Evolutionary conservation across 768 basidiomycete species (phyloP).

Genomic region (Agaricus bisporus): DNA sequence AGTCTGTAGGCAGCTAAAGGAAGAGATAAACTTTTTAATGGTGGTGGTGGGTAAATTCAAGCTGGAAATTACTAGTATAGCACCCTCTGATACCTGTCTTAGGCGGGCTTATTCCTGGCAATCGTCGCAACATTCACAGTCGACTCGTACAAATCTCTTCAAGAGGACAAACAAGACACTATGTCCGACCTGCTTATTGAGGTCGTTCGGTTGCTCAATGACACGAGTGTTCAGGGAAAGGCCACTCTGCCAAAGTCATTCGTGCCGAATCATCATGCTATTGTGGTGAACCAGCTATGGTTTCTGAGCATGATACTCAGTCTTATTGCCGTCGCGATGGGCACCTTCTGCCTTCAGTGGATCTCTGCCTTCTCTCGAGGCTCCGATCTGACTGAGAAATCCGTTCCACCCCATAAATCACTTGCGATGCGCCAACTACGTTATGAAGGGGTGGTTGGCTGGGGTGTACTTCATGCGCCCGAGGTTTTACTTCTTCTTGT

Average conservation of each 20-base stretch:
- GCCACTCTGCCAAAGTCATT: background rate
- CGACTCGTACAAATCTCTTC: conserved; percentile 5
- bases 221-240: background rate
- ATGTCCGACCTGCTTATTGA: conserved; percentile 5
- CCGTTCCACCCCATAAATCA: background rate
- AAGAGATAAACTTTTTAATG: conserved; percentile 2
- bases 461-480: background rate
- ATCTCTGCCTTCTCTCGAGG: background rate
- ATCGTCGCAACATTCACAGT: conserved; percentile 6
- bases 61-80: background rate
- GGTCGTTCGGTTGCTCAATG: background rate
- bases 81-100: background rate
- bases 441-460: conserved; percentile 2
- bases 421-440: conserved; percentile 6
- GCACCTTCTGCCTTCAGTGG: conserved; percentile 7
- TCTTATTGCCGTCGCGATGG: background rate
- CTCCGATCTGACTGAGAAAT: background rate
- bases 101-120: conserved; percentile 6
- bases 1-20: conserved; percentile 2
- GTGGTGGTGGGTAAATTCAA: background rate
- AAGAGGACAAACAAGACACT: background rate
- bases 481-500: background rate
- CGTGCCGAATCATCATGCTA: background rate
- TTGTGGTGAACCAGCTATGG: conserved; percentile 6
- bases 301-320: conserved; percentile 7